These are phyloP conservation scores for Agastache rugosa DNA, from an alignment of 257 asterid species.

Conservation along the genomic window DNA sequence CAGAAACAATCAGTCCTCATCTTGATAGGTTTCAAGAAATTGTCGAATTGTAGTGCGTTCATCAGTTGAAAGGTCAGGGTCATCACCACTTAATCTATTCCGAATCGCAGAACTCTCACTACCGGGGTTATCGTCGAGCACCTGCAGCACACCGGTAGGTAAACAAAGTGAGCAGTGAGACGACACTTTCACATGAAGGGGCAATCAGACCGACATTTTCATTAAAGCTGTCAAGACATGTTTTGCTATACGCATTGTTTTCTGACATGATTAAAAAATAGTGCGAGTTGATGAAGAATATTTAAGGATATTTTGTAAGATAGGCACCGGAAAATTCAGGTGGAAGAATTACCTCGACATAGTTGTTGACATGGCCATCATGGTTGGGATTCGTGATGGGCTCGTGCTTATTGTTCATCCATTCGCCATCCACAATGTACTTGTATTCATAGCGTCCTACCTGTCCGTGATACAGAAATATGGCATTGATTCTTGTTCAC, in stretches of 20 bases:
- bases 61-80: slow-evolving; percentile 61
- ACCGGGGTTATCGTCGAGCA: slow-evolving; percentile 50
- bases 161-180: neutral
- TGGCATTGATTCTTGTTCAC: slow-evolving; percentile 10
- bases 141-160: slow-evolving; percentile 49
- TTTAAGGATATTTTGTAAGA: neutral
- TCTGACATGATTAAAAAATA: no score
- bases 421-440: slow-evolving; percentile 80
- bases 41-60: slow-evolving; percentile 63
- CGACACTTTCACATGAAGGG: neutral
- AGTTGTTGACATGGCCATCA: slow-evolving; percentile 93
- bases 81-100: slow-evolving; percentile 64
- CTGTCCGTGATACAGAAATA: slow-evolving; percentile 45
- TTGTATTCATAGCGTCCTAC: slow-evolving; percentile 95
- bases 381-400: slow-evolving; percentile 64
- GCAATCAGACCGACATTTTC: neutral
- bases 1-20: slow-evolving; percentile 45
- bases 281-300: neutral
- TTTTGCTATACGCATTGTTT: no score
- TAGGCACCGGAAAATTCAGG: slow-evolving; percentile 1
- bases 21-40: slow-evolving; percentile 69
- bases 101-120: slow-evolving; percentile 56
- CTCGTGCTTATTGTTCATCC: slow-evolving; percentile 69
- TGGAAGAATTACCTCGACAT: slow-evolving; percentile 54
- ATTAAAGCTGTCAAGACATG: neutral